phyloP scores from a whole-genome alignment of 176 grass and related monocot species.

The barley (Hordeum vulgare) region MorexV3_pseudomolecules_assembly NC_058524.1:503110064-503110563 shows the following conservation, averaged over 20 bases:
- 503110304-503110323: background rate
- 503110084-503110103: no score
- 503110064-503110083: no score
- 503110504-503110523: background rate
- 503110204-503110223: no score
- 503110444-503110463: background rate
- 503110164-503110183: no score
- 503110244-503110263: background rate
- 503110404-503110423: background rate
- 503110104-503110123: no score
- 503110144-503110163: no score
- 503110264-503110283: background rate
- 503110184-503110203: background rate
- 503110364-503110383: background rate
- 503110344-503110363: background rate
- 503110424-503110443: background rate
- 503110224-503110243: background rate
- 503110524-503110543: background rate
- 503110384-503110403: background rate
- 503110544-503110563: background rate
- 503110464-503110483: background rate
- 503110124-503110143: no score
- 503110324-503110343: background rate
- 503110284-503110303: background rate
- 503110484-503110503: background rate